Base-by-base conservation (phyloP, 768 basidiomycete species). In the Tricholoma bakamatsutake region DNA sequence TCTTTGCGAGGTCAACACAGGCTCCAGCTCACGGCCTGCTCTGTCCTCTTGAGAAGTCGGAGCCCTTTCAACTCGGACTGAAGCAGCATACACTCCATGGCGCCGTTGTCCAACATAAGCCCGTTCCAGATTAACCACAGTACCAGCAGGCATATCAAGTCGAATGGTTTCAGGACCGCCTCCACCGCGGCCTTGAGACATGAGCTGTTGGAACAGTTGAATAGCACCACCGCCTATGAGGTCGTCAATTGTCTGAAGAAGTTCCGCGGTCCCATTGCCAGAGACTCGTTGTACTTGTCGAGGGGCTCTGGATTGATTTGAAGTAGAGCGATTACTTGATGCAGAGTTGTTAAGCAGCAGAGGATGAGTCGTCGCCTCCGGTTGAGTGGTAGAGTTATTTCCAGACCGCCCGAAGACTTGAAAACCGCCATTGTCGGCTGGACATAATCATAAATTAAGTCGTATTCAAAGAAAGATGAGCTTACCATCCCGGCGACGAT, bases 121-220 rank as follows among this genome's bases (percentile, higher is more conserved):
- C 55, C 85, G 78, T 39, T 84, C 82, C 37, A 88, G 66, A 54
- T 84, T 81, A 18, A 83, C 76, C 35, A 88, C 70, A 15, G 83
- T 73, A 42, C 82, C 83, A 4, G 85, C 77, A 42, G 88, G 83
- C 33, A 93, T 80, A 63, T 92, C 89, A 34, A 95, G 80, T 39
- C 87, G 83, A 63, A 94, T 85, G 13, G 84, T 81, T 61, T 90
- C 88, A 5, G 80, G 71, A 21, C 71, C 76, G 33, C 75, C 79
- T 42, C 77, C 78, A 13, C 76, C 76, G 15, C 78, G 76, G 27
- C 81, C 75, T 49, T 82, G 82, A 49, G 81, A 76, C 61, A 95
- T 81, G 46, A 96, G 79, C 47, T 93, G 88, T 53, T 94, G 88
- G 62, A 97, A 80, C 27, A 94, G 75, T 63, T 94, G 92, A 15